A percentile compares a stretch with the other conserved stretches of the same genome.
These are phyloP conservation scores for Penicillium sclerotiorum DNA, from an alignment of 2,329 filamentous ascomycete species.

Conservation along the genomic window DNA sequence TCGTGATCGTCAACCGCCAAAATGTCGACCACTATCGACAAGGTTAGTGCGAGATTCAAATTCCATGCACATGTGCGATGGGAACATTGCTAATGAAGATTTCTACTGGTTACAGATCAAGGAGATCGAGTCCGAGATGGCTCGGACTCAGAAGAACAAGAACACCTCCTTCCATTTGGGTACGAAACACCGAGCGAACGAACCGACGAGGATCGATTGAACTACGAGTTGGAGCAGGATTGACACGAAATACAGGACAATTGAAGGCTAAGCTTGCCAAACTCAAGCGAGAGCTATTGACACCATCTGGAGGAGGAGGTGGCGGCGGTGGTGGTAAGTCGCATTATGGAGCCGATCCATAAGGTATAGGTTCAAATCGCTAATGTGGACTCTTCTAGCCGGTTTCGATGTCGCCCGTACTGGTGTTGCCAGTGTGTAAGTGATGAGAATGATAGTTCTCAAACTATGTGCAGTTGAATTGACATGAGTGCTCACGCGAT, in stretches of 20 bases:
- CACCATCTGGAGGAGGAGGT: conserved; percentile 75
- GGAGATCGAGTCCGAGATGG: conserved; percentile 97
- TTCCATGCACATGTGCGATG: neutral
- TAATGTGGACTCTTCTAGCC: conserved; percentile 45
- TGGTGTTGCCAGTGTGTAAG: conserved; percentile 85
- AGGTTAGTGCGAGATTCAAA: conserved; percentile 67
- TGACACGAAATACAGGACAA: conserved; percentile 59
- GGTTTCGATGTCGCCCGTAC: conserved; percentile 98
- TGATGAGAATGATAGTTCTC: conserved; percentile 16
- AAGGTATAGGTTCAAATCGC: conserved; percentile 5
- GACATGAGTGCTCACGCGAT: neutral
- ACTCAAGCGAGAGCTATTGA: conserved; percentile 92
- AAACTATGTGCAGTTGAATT: neutral
- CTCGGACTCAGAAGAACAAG: conserved; percentile 96
- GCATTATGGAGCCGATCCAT: neutral
- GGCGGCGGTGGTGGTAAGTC: conserved; percentile 71
- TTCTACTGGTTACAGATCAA: conserved; percentile 70
- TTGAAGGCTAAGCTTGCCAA: conserved; percentile 98
- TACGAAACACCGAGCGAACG: conserved; percentile 29
- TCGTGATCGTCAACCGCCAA: conserved; percentile 45
- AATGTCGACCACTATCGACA: conserved; percentile 97
- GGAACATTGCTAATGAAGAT: conserved; percentile 31
- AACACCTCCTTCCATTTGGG: conserved; percentile 90
- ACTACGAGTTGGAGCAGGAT: conserved; percentile 7
- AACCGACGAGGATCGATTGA: neutral